Conservation (phyloP, 352 stramenopile genomes). For the Pythium insidiosum region DNA sequence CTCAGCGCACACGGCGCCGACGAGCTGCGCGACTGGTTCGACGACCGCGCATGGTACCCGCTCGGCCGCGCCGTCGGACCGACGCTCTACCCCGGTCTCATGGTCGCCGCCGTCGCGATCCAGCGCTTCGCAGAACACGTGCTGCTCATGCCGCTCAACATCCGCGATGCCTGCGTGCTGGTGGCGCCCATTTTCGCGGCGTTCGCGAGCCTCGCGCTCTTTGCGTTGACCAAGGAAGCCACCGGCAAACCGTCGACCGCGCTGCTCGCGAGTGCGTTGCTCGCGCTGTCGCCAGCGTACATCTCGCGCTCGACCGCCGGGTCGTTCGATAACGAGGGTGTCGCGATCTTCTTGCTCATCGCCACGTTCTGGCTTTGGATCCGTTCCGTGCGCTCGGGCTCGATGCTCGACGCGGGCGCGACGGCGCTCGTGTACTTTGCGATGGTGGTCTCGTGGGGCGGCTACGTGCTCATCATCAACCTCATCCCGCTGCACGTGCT, state of each 20-base stretch:
- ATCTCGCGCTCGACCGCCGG: slow-evolving; percentile 96
- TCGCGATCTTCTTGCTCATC: slow-evolving; percentile 97
- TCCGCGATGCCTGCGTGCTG: slow-evolving; percentile 88
- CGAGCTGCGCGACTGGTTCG: slow-evolving; percentile 97
- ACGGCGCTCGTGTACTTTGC: slow-evolving; percentile 93
- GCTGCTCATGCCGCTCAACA: slow-evolving; percentile 56
- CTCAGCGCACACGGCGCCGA: slow-evolving; percentile 86
- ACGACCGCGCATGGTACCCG: slow-evolving; percentile 94
- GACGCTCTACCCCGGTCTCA: slow-evolving; percentile 92
- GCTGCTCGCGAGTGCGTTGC: slow-evolving; percentile 88
- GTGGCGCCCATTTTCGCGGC: slow-evolving; percentile 85
- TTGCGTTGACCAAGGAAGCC: slow-evolving; percentile 82
- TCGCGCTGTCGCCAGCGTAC: slow-evolving; percentile 95
- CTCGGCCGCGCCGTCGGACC: slow-evolving; percentile 88
- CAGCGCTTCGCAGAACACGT: slow-evolving; percentile 62
- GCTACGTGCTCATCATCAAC: slow-evolving; percentile 99
- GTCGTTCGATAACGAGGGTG: slow-evolving; percentile 98
- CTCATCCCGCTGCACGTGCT: slow-evolving; percentile 95
- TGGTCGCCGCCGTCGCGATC: slow-evolving; percentile 73
- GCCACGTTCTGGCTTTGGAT: slow-evolving; percentile 97
- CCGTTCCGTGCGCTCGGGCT: slow-evolving; percentile 62
- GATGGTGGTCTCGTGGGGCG: slow-evolving; percentile 95
- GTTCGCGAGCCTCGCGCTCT: slow-evolving; percentile 78
- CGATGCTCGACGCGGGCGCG: slow-evolving; percentile 56
- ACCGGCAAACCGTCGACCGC: slow-evolving; percentile 56